Conservation (phyloP, 2,329 filamentous ascomycete genomes). For the Aurifilum marmelostoma region DNA sequence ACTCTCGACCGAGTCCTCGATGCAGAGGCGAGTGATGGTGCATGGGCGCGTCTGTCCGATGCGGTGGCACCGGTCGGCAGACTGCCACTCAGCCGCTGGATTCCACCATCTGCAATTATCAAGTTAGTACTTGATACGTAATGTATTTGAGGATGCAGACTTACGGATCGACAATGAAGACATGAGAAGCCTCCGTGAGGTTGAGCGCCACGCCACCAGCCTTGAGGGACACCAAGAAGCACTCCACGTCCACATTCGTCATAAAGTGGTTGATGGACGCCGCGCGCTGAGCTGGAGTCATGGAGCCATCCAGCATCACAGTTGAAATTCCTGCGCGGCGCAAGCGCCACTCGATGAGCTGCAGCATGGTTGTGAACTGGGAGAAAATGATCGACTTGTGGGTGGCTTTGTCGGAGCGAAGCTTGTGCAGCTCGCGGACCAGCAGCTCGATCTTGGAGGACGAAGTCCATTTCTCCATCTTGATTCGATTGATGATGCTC, state of each 20-base stretch:
- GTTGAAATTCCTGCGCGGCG: slow-evolving; percentile 97
- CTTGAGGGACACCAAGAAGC: slow-evolving; percentile 94
- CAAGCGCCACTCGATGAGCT: slow-evolving; percentile 95
- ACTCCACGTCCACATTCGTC: slow-evolving; percentile 91
- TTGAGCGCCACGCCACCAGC: slow-evolving; percentile 96
- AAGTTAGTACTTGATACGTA: slow-evolving; percentile 16
- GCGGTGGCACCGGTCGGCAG: slow-evolving; percentile 88
- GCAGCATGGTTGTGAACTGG: slow-evolving; percentile 96
- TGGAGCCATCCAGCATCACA: slow-evolving; percentile 96
- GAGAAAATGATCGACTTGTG: slow-evolving; percentile 98
- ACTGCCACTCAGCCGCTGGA: slow-evolving; percentile 99
- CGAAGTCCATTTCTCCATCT: slow-evolving; percentile 98
- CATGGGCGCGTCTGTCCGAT: slow-evolving; percentile 95
- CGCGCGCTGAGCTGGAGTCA: slow-evolving; percentile 92
- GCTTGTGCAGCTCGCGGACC: slow-evolving; percentile 89
- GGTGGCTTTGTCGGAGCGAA: slow-evolving; percentile 89
- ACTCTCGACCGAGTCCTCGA: slow-evolving; percentile 95
- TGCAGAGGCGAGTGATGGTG: slow-evolving; percentile 90
- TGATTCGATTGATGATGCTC: slow-evolving; percentile 97
- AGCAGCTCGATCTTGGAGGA: slow-evolving; percentile 98
- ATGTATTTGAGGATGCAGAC: slow-evolving; percentile 42
- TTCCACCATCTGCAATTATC: slow-evolving; percentile 82
- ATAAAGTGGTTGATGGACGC: slow-evolving; percentile 96
- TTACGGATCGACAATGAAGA: slow-evolving; percentile 96
- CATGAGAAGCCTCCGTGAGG: slow-evolving; percentile 88